Conservation (phyloP, 2,329 filamentous ascomycete species). For the Colletotrichum noveboracense region DNA sequence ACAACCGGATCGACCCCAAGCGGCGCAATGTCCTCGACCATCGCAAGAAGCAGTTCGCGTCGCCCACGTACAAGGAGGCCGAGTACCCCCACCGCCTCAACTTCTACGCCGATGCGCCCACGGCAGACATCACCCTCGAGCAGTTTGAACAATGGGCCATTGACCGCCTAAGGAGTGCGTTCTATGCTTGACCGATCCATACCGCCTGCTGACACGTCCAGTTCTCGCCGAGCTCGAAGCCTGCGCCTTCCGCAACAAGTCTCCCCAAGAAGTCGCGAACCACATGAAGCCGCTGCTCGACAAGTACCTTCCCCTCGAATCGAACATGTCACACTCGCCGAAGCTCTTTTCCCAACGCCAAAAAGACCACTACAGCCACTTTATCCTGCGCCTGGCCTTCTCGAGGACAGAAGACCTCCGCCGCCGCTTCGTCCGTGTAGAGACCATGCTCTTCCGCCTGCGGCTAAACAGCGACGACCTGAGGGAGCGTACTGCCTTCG, state of each 20-base stretch:
- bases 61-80: slow-evolving; percentile 75
- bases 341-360: slow-evolving; percentile 76
- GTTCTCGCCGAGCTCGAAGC: slow-evolving; percentile 90
- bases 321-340: slow-evolving; percentile 69
- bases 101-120: slow-evolving; percentile 88
- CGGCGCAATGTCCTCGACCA: slow-evolving; percentile 77
- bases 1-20: slow-evolving; percentile 69
- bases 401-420: slow-evolving; percentile 89
- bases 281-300: slow-evolving; percentile 88
- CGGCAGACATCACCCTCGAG: slow-evolving; percentile 92
- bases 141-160: slow-evolving; percentile 99
- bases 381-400: slow-evolving; percentile 93
- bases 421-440: slow-evolving; percentile 82
- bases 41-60: slow-evolving; percentile 86
- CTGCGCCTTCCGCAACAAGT: slow-evolving; percentile 92
- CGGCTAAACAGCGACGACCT: slow-evolving; percentile 79
- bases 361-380: slow-evolving; percentile 98
- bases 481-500: slow-evolving; percentile 76
- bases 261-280: slow-evolving; percentile 77
- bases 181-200: not conserved
- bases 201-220: slow-evolving; percentile 33
- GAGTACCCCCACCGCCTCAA: slow-evolving; percentile 88
- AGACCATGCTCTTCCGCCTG: slow-evolving; percentile 87
- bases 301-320: slow-evolving; percentile 83
- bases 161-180: slow-evolving; percentile 78